Evolutionary conservation across 805 yeast genomes (phyloP).

Genomic region (Yamadazyma sp.): DNA sequence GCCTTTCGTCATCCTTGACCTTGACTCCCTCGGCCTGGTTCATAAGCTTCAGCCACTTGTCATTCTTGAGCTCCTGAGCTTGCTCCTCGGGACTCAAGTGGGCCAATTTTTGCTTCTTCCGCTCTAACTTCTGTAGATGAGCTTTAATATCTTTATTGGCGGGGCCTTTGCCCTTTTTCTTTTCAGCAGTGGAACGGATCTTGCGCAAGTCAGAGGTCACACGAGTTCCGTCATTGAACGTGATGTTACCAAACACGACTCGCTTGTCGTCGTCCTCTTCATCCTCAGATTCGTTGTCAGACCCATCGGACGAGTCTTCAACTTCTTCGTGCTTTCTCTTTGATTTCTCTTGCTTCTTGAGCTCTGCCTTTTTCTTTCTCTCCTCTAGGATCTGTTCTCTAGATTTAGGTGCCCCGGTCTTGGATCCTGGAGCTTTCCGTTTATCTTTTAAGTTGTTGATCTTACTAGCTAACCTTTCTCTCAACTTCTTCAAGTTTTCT

Average conservation of each 20-base stretch:
- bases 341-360: slow-evolving; percentile 44
- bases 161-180: slow-evolving; percentile 73
- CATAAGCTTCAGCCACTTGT: slow-evolving; percentile 81
- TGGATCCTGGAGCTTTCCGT: slow-evolving; percentile 91
- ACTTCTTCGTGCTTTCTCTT: slow-evolving; percentile 47
- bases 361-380: slow-evolving; percentile 50
- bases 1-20: slow-evolving; percentile 84
- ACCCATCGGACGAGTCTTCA: slow-evolving; percentile 33
- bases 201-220: slow-evolving; percentile 69
- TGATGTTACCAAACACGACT: slow-evolving; percentile 80
- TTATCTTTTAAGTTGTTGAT: slow-evolving; percentile 69
- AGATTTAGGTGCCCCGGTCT: slow-evolving; percentile 79
- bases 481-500: slow-evolving; percentile 62
- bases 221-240: slow-evolving; percentile 77
- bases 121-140: slow-evolving; percentile 74
- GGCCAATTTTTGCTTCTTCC: slow-evolving; percentile 63
- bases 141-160: slow-evolving; percentile 80
- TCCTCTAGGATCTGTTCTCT: slow-evolving; percentile 77
- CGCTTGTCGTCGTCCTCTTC: slow-evolving; percentile 33
- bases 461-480: slow-evolving; percentile 75
- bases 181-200: slow-evolving; percentile 48
- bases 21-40: slow-evolving; percentile 87
- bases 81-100: slow-evolving; percentile 61
- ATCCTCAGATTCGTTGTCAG: slow-evolving; percentile 28
- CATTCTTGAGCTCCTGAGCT: slow-evolving; percentile 62